Base-by-base conservation (phyloP, 768 basidiomycete species). In the Russula olivacea region DNA sequence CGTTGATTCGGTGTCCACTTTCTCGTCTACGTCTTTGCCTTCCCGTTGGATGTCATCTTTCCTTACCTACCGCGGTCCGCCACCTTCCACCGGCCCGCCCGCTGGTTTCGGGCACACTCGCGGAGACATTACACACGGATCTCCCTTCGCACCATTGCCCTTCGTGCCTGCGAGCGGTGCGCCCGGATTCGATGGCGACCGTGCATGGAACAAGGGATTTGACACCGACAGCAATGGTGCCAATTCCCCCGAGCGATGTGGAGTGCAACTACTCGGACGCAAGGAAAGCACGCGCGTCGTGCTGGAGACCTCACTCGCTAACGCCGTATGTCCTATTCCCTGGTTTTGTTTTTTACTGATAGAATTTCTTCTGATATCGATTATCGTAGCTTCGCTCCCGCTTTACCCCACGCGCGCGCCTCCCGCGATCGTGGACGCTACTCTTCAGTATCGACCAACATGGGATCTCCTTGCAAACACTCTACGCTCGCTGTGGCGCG, bases 371-470 rank as follows among this genome's bases (percentile, higher is more conserved):
- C 48, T n/a, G 36, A 49, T 25, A 55, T 21, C 54, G 19, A 40
- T 25, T 25, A 52, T 4, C 19, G n/a, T 57, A 93, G 91, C 76
- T 94, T 28, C 86, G 90, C 0, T 74, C 84, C 1, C 78, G 85
- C 61, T 79, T 95, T 1, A 88, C 92, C 0, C 84, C 91, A 0
- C 80, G 94, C 7, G 78, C 83, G 1, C 86, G 88, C 4, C 81
- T 95, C 19, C 80, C 87, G 0, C 77, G 79, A 8, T 75, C 79
- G 32, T 96, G 93, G 93, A 81, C 81, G 0, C 81, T 95, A 0
- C 74, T 93, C 6, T 94, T 95, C 75, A 94, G 92, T 17, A 80
- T 97, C 19, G 96, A 98, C 70, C 94, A 97, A 69, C 90, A 98
- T 68, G 96, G 96, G 0, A 93, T 95, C 50, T 95, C 93, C 14